Percentiles rank a stretch among this genome's conserved stretches.
These are phyloP conservation scores for Penicillium palitans DNA, from an alignment of 2,329 filamentous ascomycete genomes.

Conservation along the genomic window DNA sequence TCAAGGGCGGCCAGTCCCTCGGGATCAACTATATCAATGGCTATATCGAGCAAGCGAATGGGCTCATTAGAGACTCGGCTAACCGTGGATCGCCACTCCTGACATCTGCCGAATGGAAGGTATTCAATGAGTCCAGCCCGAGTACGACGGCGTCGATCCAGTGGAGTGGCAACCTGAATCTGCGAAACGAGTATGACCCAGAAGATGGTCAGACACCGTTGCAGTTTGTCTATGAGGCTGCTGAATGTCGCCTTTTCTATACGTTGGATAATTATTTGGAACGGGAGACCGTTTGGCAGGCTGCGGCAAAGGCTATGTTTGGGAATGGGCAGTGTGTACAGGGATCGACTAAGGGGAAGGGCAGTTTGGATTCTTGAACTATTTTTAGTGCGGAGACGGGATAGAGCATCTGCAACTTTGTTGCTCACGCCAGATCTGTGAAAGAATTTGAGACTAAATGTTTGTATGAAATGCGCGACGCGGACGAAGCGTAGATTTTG, in stretches of 20 bases:
- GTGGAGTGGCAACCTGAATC: slow-evolving; percentile 44
- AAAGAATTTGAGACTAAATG: no score
- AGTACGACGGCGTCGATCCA: slow-evolving; percentile 14
- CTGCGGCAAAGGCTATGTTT: slow-evolving; percentile 34
- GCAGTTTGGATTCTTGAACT: slow-evolving; percentile 21
- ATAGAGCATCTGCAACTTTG: no score
- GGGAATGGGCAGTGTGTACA: slow-evolving; percentile 22
- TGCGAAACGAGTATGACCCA: slow-evolving; percentile 48
- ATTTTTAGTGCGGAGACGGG: no score
- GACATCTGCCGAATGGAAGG: slow-evolving; percentile 20
- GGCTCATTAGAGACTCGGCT: slow-evolving; percentile 15
- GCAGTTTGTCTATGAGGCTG: slow-evolving; percentile 63
- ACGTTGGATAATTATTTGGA: slow-evolving; percentile 56
- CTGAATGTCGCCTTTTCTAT: slow-evolving; percentile 63
- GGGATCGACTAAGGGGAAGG: slow-evolving; percentile 26
- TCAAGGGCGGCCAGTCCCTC: slow-evolving; percentile 53
- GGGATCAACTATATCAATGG: slow-evolving; percentile 29
- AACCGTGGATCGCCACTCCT: slow-evolving; percentile 19
- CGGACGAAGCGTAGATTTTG: no score
- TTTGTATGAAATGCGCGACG: no score
- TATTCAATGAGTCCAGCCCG: slow-evolving; percentile 20
- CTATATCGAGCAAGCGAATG: slow-evolving; percentile 22
- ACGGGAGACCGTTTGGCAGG: slow-evolving; percentile 55
- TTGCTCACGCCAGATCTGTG: no score
- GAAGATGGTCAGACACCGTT: slow-evolving; percentile 49